Evolutionary conservation across 2,329 filamentous ascomycete species (phyloP), one percentile per base, ranked within the genome.

Genomic region (Cadophora luteo-olivacea): DNA sequence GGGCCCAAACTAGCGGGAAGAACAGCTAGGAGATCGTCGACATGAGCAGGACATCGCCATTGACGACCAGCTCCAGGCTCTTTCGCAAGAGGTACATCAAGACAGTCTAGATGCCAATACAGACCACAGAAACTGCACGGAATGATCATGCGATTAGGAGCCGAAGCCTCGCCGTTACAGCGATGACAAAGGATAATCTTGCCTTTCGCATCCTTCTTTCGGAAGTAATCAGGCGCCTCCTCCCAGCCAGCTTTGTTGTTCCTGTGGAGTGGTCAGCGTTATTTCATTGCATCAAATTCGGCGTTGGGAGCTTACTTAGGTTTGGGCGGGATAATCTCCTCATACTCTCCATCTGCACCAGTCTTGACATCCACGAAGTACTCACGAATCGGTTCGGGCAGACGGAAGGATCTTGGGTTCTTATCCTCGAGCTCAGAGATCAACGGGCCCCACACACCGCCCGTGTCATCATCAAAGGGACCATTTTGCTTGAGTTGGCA

Each of bases 91-190:
- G 95, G 94, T 33, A 93, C 92, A 77, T 97, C 90, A 19, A 97
- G 83, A 80, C 96, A 99, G 80, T 98, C 95, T 63, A 97, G 84
- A 81, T 99, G 96, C 92, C 94, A 99, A 77, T 90, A 86, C 41
- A 93, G 85, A 14, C 87, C 84, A 80, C 95, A 99, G 75, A 86
- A 88, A 79, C 94, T 94, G 82, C 95, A 99, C 57, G 91, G 89
- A 73, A 97, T 91, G 75, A 98, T 94, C 73, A 91, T 87, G 32
- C 91, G 88, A 70, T 76, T 70, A 74, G 85, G 85, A 71, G 82
- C 82, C 65, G 86, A 82, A 57, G 90, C 87, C 33, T 90, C 86
- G 75, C 85, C 85, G 72, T 91, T 86, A 81, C 95, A 98, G 55
- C 83, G 82, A 77, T 91, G 89, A 81, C 95, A 98, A 61, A 97